A percentile compares a stretch with the other conserved stretches of the same genome.
phyloP scores from a whole-genome alignment of 495 filamentous ascomycete genomes.

The Penicillium lagena region DNA sequence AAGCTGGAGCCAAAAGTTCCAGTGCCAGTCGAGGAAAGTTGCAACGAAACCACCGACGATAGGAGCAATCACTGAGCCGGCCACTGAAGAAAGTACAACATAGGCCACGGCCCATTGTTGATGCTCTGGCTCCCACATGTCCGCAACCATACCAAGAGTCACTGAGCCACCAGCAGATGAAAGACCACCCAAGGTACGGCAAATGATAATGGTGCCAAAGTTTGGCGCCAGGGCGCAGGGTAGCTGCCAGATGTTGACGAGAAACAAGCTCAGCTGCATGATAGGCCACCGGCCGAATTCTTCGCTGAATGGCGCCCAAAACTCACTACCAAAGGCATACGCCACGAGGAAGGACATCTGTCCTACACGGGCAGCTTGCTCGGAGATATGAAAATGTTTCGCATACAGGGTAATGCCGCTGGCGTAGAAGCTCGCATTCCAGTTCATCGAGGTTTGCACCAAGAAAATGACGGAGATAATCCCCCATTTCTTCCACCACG shows the following conservation, averaged over 20 bases:
- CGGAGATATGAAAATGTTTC: conserved; percentile 55
- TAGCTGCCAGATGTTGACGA: conserved; percentile 73
- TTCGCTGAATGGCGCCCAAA: conserved; percentile 81
- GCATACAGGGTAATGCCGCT: conserved; percentile 59
- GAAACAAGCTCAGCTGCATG: conserved; percentile 58
- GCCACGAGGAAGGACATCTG: conserved; percentile 65
- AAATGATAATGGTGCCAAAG: conserved; percentile 58
- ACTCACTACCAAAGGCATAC: conserved; percentile 76
- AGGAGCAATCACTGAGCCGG: conserved; percentile 69
- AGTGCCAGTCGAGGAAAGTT: conserved; percentile 57
- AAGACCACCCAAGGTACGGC: conserved; percentile 62
- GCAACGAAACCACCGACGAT: conserved; percentile 76
- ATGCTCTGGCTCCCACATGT: conserved; percentile 67
- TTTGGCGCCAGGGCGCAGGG: conserved; percentile 68
- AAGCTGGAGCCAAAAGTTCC: conserved; percentile 78
- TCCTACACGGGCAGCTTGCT: conserved; percentile 58
- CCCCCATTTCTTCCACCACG: conserved; percentile 66
- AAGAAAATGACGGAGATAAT: conserved; percentile 68
- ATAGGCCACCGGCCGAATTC: conserved; percentile 70
- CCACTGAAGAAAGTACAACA: conserved; percentile 74
- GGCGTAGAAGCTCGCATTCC: conserved; percentile 70
- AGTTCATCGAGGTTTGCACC: conserved; percentile 80
- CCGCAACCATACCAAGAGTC: conserved; percentile 79
- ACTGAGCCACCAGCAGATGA: conserved; percentile 75
- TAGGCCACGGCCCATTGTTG: conserved; percentile 64